Conservation (phyloP, 2,329 filamentous ascomycete species). For the Herpotrichia juniperi region DNA sequence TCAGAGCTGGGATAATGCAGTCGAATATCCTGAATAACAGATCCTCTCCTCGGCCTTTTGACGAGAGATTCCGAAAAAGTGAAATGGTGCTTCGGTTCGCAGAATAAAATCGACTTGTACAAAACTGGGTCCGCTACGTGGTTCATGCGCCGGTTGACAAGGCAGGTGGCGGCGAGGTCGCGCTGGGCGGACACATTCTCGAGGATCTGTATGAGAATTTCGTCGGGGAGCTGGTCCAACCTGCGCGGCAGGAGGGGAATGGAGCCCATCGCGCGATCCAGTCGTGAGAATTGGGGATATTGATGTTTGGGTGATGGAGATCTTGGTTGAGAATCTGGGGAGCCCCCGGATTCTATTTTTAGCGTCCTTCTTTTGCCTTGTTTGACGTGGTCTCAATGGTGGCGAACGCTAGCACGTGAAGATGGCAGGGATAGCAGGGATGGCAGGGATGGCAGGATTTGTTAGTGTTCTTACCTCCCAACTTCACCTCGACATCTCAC, state of each 20-base stretch:
- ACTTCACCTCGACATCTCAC: neutral
- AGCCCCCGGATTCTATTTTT: constrained; percentile 1
- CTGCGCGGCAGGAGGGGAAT: neutral
- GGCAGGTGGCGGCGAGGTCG: constrained; percentile 35
- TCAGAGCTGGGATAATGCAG: constrained; percentile 38
- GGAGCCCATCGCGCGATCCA: neutral
- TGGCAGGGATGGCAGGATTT: too few relatives aligned
- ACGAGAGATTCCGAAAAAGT: constrained; percentile 41
- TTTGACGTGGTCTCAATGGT: neutral
- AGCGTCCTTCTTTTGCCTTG: neutral
- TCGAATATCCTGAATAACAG: constrained; percentile 38
- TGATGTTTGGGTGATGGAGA: neutral
- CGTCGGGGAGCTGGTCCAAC: constrained; percentile 27
- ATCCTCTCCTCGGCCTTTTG: constrained; percentile 38
- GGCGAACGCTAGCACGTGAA: constrained; percentile 1
- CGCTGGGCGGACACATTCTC: constrained; percentile 32
- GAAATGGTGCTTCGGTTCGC: constrained; percentile 38
- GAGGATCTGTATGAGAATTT: constrained; percentile 38
- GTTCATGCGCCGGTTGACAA: constrained; percentile 32
- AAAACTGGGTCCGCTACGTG: constrained; percentile 38
- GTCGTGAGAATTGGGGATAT: neutral
- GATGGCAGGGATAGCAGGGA: neutral
- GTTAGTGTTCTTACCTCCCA: too few relatives aligned
- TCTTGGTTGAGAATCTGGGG: constrained; percentile 1
- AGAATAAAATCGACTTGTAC: constrained; percentile 40